Base-by-base conservation (phyloP, 164 flowering plant species). In the Stephania cephalantha region DNA sequence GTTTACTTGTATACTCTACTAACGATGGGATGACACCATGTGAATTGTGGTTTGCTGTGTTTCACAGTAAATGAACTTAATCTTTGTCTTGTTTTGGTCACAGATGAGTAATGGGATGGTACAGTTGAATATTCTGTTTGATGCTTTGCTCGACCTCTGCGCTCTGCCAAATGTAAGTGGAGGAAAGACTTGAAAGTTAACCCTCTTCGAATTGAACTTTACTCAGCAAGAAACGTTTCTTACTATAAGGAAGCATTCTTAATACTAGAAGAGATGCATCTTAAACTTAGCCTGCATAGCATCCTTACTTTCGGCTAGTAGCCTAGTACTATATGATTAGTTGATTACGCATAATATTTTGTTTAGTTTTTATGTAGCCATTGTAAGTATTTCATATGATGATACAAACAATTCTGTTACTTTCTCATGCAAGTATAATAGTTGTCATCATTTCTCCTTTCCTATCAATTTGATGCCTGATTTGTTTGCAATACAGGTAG, bases 161-260 rank as follows among this genome's bases (percentile, higher is more conserved):
- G n/a, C 20, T 74, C 76, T 85, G 20, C 75, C 84, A 75, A 88
- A 92, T 86, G 98, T 94, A 81, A 89, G 98, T 85, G 78, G 70
- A n/a, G 50, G 67, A 11, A 58, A 30, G 2, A 35, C 42, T 35
- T 35, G 42, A 35, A 35, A 35, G 42, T 2, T 35, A 35, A 35
- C 42, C 42, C 42, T 35, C 42, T 35, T 4, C 42, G 42, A 35
- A 35, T 35, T 35, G 42, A 4, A 35, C 42, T 35, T 35, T 35
- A 35, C 42, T 35, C 4, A 4, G 42, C 42, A 35, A 35, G 42
- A 2, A 35, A 4, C 1, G 42, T 4, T 35, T 4, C 42, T 35
- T 35, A 35, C 42, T 35, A 35, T 35, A 35, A 35, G 42, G 42
- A 35, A 35, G 42, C 42, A 4, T 35, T 35, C 4, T 35, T 35